Conservation (phyloP, 1,139 yeast species). For the Candida sp. region DNA sequence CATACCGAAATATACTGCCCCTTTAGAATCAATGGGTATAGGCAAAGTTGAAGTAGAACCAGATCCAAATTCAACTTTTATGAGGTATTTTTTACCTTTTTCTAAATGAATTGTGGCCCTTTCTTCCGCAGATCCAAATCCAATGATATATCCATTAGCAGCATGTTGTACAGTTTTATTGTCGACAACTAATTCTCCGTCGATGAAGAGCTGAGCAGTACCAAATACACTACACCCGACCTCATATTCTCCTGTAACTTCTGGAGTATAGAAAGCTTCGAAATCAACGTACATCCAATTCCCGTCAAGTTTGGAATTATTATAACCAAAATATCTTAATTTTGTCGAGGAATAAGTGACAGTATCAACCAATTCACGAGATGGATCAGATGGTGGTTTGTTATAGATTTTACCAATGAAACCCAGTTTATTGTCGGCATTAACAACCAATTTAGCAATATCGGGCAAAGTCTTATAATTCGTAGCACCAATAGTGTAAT, state of each 20-base stretch:
- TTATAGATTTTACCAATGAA: constrained; percentile 10
- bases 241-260: constrained; percentile 40
- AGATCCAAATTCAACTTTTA: constrained; percentile 54
- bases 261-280: constrained; percentile 36
- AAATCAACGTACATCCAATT: constrained; percentile 32
- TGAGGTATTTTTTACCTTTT: constrained; percentile 38
- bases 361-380: constrained; percentile 26
- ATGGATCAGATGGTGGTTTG: constrained; percentile 8
- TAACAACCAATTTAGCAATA: constrained; percentile 9
- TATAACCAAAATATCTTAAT: constrained; percentile 45
- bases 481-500: constrained; percentile 12
- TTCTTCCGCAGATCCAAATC: constrained; percentile 49
- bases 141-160: constrained; percentile 37
- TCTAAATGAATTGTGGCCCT: constrained; percentile 30
- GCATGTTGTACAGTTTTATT: constrained; percentile 44
- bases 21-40: constrained; percentile 10
- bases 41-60: constrained; percentile 38
- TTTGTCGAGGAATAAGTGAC: constrained; percentile 23
- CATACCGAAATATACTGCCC: constrained; percentile 21
- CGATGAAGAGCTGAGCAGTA: constrained; percentile 45
- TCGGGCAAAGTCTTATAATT: constrained; percentile 11
- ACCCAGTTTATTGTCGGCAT: constrained; percentile 10
- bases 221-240: constrained; percentile 48
- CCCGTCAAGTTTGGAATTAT: constrained; percentile 15
- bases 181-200: constrained; percentile 48